A percentile compares a stretch with the other conserved stretches of the same genome.
phyloP scores from a whole-genome alignment of 2,329 filamentous ascomycete genomes.

The Cyphellophora europaea region DNA sequence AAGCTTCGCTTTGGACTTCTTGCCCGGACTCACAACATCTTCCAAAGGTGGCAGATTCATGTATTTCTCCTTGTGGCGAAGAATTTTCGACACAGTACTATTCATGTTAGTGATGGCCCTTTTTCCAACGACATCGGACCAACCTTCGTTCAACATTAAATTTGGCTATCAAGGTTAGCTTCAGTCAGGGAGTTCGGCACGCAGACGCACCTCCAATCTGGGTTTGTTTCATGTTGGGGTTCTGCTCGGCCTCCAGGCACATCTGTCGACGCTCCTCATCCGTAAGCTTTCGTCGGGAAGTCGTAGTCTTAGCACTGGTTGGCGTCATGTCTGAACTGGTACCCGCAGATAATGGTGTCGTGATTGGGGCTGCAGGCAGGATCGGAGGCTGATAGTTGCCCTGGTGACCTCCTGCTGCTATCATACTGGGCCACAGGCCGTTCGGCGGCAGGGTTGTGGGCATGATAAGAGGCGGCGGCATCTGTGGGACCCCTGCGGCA shows the following conservation, averaged over 20 bases:
- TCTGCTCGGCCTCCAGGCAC: slow-evolving; percentile 87
- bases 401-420: slow-evolving; percentile 37
- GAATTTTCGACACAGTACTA: slow-evolving; percentile 97
- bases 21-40: slow-evolving; percentile 68
- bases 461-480: slow-evolving; percentile 58
- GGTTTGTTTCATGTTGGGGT: slow-evolving; percentile 85
- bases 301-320: slow-evolving; percentile 26
- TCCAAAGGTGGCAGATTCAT: slow-evolving; percentile 55
- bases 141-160: slow-evolving; percentile 98
- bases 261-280: slow-evolving; percentile 84
- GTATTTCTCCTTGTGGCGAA: slow-evolving; percentile 92
- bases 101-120: slow-evolving; percentile 12
- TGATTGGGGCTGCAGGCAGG: slow-evolving; percentile 43
- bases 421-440: slow-evolving; percentile 64
- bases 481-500: slow-evolving; percentile 32
- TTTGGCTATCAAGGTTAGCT: slow-evolving; percentile 49
- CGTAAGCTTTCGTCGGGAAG: slow-evolving; percentile 77
- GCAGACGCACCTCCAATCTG: slow-evolving; percentile 71
- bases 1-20: slow-evolving; percentile 72
- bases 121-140: slow-evolving; percentile 9
- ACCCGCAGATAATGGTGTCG: slow-evolving; percentile 34
- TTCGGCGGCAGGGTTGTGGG: slow-evolving; percentile 59
- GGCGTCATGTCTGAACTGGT: slow-evolving; percentile 30
- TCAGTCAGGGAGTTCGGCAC: not conserved
- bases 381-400: slow-evolving; percentile 54